Evolutionary conservation across 352 stramenopile genomes (phyloP).

Genomic region (Globisporangium solare): DNA sequence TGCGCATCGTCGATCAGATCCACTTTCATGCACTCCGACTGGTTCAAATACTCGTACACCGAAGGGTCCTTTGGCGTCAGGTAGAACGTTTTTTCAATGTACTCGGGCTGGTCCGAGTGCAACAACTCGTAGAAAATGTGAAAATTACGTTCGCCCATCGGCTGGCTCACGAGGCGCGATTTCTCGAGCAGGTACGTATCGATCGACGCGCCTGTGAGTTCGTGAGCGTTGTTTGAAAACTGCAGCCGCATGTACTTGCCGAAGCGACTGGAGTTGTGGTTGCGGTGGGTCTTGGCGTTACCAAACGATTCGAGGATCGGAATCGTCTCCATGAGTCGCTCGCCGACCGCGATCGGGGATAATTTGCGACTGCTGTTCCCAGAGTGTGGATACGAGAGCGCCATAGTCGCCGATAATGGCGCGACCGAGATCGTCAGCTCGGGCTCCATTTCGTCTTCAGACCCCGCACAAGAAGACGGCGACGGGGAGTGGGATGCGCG

Average conservation of each 20-base stretch:
- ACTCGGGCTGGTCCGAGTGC: slow-evolving; percentile 46
- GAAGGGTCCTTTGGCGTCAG: slow-evolving; percentile 54
- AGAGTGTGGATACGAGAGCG: slow-evolving; percentile 72
- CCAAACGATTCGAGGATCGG: slow-evolving; percentile 91
- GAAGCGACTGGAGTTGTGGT: slow-evolving; percentile 90
- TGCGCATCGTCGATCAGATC: slow-evolving; percentile 66
- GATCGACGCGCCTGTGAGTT: slow-evolving; percentile 80
- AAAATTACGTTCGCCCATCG: slow-evolving; percentile 78
- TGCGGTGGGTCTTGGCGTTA: slow-evolving; percentile 86
- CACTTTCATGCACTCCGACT: slow-evolving; percentile 67
- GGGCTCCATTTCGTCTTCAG: slow-evolving; percentile 55
- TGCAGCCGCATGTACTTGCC: slow-evolving; percentile 90
- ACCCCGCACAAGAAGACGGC: slow-evolving; percentile 31
- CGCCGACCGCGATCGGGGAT: slow-evolving; percentile 62
- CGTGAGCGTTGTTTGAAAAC: slow-evolving; percentile 57
- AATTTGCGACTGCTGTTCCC: slow-evolving; percentile 44
- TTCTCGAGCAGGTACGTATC: slow-evolving; percentile 84
- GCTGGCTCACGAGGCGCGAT: slow-evolving; percentile 74
- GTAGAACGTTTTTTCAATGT: slow-evolving; percentile 43
- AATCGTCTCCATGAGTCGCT: slow-evolving; percentile 83
- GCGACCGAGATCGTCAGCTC: slow-evolving; percentile 49
- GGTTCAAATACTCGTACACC: slow-evolving; percentile 67
- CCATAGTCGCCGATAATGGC: slow-evolving; percentile 40
- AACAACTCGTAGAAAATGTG: slow-evolving; percentile 86
- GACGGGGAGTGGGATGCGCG: slow-evolving; percentile 47